These are phyloP conservation scores for Acacia concinna DNA, from an alignment of 331 rosid species.

Conservation along the genomic window DNA sequence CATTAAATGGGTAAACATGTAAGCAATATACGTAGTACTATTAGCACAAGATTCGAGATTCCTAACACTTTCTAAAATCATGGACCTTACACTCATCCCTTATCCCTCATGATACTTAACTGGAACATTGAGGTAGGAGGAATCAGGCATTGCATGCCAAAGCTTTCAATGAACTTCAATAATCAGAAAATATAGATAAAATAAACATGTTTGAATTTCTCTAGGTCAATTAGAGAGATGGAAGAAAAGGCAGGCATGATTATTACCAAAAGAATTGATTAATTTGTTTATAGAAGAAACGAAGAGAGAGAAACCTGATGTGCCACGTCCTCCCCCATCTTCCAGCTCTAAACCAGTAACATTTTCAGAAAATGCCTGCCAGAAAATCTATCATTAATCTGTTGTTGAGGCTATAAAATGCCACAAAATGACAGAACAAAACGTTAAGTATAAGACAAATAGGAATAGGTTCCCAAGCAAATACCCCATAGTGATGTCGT, in stretches of 20 bases:
- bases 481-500: slow-evolving; percentile 86
- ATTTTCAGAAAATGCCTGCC: slow-evolving; percentile 87
- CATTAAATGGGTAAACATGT: neutral
- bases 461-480: slow-evolving; percentile 7
- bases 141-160: slow-evolving; percentile 2
- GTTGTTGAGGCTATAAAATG: neutral
- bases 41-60: slow-evolving; percentile 8
- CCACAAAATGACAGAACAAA: slow-evolving; percentile 7
- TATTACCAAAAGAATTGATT: neutral
- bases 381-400: slow-evolving; percentile 24
- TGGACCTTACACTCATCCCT: neutral
- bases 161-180: neutral
- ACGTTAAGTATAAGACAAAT: neutral
- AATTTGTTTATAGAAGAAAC: neutral
- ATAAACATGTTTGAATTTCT: slow-evolving; percentile 15
- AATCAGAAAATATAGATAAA: neutral
- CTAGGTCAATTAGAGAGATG: neutral
- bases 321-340: slow-evolving; percentile 99
- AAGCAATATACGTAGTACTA: neutral
- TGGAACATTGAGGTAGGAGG: neutral
- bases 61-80: slow-evolving; percentile 6
- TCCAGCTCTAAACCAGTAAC: slow-evolving; percentile 97
- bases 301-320: slow-evolving; percentile 67
- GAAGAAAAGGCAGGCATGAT: neutral
- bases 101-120: slow-evolving; percentile 3